Evolutionary conservation across 2,329 filamentous ascomycete species (phyloP).

Genomic region (Talaromyces pinophilus): DNA sequence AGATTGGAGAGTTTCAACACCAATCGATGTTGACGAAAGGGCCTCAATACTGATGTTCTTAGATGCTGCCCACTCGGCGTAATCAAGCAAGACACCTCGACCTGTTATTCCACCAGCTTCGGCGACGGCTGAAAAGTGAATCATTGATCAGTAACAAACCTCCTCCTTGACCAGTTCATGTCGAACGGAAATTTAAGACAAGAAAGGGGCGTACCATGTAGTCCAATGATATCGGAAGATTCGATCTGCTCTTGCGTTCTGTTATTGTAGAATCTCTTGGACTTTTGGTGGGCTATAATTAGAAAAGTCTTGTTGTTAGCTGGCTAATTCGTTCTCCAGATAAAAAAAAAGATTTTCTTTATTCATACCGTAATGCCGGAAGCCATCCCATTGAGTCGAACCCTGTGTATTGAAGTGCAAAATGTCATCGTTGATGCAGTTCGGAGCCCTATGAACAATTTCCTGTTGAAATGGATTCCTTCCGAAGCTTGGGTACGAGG

Average conservation of each 20-base stretch:
- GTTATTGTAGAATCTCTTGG: neutral
- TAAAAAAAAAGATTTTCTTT: too few species aligned
- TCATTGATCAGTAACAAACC: neutral
- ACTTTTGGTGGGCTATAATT: neutral
- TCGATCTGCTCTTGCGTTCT: neutral
- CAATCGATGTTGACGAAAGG: neutral
- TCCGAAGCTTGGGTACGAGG: neutral
- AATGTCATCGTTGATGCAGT: neutral
- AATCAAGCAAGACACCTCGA: neutral
- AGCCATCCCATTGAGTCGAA: neutral
- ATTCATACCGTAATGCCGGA: neutral
- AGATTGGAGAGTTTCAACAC: neutral
- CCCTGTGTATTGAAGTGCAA: neutral
- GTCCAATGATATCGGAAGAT: neutral
- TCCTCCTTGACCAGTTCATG: neutral
- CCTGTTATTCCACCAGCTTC: neutral
- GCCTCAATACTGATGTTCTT: neutral
- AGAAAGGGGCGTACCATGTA: neutral
- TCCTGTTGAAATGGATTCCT: neutral
- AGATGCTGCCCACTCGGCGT: neutral
- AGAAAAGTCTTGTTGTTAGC: neutral
- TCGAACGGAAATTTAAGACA: neutral
- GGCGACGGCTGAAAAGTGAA: neutral
- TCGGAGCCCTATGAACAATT: neutral
- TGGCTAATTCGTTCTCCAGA: neutral